These are phyloP conservation scores for Myochromella boudieri DNA, from an alignment of 768 basidiomycete genomes.

Conservation along the genomic window DNA sequence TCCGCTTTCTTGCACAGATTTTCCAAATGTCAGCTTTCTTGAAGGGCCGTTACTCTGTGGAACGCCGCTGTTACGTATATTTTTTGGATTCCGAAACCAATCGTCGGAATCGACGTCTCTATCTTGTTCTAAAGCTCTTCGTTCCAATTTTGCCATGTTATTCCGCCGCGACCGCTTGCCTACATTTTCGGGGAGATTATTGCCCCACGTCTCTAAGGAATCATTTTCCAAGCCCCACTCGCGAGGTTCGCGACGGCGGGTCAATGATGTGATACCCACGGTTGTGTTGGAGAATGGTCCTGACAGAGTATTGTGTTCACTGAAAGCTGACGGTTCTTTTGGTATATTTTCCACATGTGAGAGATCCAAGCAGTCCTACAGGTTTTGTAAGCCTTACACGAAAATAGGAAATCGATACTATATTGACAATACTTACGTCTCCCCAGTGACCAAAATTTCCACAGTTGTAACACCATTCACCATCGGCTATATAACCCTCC, in stretches of 20 bases:
- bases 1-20: conserved; percentile 28
- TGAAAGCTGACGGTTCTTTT: conserved; percentile 65
- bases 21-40: conserved; percentile 38
- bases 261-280: conserved; percentile 24
- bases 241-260: conserved; percentile 34
- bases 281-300: conserved; percentile 65
- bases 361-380: conserved; percentile 62
- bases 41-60: conserved; percentile 9
- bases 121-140: conserved; percentile 40
- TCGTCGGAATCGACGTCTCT: conserved; percentile 58
- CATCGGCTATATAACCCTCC: conserved; percentile 73
- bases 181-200: conserved; percentile 56
- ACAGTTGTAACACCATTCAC: conserved; percentile 85
- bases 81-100: conserved; percentile 55
- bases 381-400: conserved; percentile 24
- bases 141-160: conserved; percentile 54
- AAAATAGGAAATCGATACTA: neutral
- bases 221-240: conserved; percentile 41
- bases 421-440: conserved; percentile 52
- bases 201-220: conserved; percentile 46
- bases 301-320: conserved; percentile 53
- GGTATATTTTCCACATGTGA: conserved; percentile 40
- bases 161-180: conserved; percentile 66
- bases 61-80: conserved; percentile 13
- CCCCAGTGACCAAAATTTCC: conserved; percentile 73